Evolutionary conservation across 192 early-diverging fungal genomes (phyloP).

Genomic region (Entomortierella chlamydospora): DNA sequence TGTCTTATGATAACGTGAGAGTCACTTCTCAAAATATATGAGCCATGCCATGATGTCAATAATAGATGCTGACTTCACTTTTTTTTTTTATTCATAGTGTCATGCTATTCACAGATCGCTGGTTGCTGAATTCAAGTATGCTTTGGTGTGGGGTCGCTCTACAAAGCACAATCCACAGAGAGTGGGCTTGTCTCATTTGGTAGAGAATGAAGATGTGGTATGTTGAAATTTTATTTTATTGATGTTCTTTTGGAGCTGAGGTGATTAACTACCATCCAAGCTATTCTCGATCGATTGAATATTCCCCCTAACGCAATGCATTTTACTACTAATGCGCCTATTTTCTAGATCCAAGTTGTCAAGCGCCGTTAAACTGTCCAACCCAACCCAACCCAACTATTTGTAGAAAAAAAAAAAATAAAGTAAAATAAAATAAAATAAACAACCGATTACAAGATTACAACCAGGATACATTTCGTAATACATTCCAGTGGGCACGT

Average conservation of each 20-base stretch:
- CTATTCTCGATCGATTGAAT: not conserved
- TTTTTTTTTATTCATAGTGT: constrained; percentile 59
- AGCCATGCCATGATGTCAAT: not conserved
- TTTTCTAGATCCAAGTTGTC: constrained; percentile 47
- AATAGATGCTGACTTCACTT: not conserved
- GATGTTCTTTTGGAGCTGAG: too few species aligned
- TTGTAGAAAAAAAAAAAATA: not conserved
- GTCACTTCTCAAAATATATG: too few species aligned
- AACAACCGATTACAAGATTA: not conserved
- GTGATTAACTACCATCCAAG: too few species aligned
- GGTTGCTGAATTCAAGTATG: constrained; percentile 92
- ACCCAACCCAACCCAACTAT: too few species aligned
- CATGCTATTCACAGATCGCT: constrained; percentile 90
- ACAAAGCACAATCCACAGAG: constrained; percentile 98
- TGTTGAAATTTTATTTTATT: constrained; percentile 6
- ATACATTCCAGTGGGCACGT: not conserved
- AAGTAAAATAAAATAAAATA: constrained; percentile 1
- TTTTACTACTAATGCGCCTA: too few species aligned
- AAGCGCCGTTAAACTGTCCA: constrained; percentile 36
- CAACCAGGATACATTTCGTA: not conserved
- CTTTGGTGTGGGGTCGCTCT: constrained; percentile 92
- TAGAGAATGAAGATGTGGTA: constrained; percentile 96
- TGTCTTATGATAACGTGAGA: too few species aligned
- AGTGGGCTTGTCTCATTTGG: constrained; percentile 84
- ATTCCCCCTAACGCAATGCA: too few species aligned